Conservation (phyloP, 129 eudicot species). For the Smallanthus sonchifolius region DNA sequence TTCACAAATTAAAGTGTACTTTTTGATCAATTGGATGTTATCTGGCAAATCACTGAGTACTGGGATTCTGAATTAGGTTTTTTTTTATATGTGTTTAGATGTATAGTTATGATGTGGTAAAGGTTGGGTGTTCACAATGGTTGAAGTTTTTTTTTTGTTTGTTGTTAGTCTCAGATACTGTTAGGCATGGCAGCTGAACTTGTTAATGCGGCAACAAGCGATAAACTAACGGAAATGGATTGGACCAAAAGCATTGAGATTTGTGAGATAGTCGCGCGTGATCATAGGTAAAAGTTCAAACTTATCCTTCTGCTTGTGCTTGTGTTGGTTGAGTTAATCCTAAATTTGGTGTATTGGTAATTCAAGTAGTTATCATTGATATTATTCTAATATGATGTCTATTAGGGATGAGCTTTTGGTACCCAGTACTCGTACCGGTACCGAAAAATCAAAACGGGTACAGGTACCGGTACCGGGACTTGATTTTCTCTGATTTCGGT, state of each 20-base stretch:
- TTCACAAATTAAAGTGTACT: not conserved
- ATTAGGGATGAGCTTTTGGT: too few species aligned
- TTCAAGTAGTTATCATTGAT: not conserved
- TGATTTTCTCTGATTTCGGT: too few species aligned
- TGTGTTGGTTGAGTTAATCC: not conserved
- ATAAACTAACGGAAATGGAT: conserved; percentile 75
- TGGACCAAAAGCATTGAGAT: conserved; percentile 89
- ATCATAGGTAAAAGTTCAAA: conserved; percentile 52
- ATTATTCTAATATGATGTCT: not conserved
- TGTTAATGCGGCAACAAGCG: conserved; percentile 85
- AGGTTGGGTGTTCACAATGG: not conserved
- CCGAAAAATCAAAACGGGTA: too few species aligned
- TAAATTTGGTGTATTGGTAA: not conserved
- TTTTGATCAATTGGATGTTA: conserved; percentile 3
- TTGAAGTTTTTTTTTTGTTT: not conserved
- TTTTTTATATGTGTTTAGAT: not conserved
- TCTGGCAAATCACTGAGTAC: not conserved
- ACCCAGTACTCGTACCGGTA: too few species aligned
- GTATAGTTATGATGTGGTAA: not conserved
- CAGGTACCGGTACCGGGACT: too few species aligned
- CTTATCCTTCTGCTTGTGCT: not conserved
- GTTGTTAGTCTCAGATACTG: conserved; percentile 19
- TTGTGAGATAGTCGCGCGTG: conserved; percentile 81
- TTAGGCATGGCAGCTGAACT: conserved; percentile 73
- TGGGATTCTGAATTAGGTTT: not conserved